These are phyloP conservation scores for Cutaneotrichosporon cavernicola DNA, from an alignment of 1,284 basidiomycete species.

Conservation along the genomic window DNA sequence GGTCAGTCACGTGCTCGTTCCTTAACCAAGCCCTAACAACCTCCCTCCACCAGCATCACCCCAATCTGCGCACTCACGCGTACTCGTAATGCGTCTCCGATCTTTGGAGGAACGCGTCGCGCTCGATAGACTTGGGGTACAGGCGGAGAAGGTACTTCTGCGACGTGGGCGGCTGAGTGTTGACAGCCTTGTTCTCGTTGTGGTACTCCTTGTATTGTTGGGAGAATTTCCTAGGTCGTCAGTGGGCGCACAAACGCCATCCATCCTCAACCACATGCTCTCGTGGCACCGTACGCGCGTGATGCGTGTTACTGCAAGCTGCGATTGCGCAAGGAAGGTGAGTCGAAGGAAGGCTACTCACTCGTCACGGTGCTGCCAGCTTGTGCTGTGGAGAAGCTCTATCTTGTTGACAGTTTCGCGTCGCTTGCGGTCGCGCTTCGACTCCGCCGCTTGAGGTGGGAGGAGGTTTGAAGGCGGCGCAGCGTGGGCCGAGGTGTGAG, in stretches of 20 bases:
- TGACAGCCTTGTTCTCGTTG: constrained; percentile 48
- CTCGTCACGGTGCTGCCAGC: constrained; percentile 55
- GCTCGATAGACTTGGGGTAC: constrained; percentile 55
- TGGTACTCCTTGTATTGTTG: constrained; percentile 51
- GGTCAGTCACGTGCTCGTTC: constrained; percentile 8
- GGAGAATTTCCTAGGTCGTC: constrained; percentile 47
- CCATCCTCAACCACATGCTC: background rate
- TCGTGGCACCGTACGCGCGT: background rate
- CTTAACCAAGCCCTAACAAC: no score
- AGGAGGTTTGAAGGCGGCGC: constrained; percentile 36
- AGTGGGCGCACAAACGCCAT: background rate
- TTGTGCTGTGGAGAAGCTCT: constrained; percentile 55
- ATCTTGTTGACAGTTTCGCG: constrained; percentile 57
- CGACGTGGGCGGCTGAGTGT: constrained; percentile 54
- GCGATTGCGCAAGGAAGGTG: background rate
- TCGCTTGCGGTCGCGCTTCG: constrained; percentile 57
- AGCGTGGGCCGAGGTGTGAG: constrained; percentile 21
- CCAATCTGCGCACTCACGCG: constrained; percentile 41
- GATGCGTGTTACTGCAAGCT: background rate
- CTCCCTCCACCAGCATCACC: background rate
- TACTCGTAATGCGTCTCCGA: constrained; percentile 55
- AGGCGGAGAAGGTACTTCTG: constrained; percentile 54
- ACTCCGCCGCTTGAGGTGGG: constrained; percentile 45
- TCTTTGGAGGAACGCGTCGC: constrained; percentile 54
- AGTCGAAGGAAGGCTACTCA: constrained; percentile 35